A percentile compares a stretch with the other conserved stretches of the same genome.
phyloP scores from a whole-genome alignment of 139 green algal genomes.

The Closterium sp. region DNA sequence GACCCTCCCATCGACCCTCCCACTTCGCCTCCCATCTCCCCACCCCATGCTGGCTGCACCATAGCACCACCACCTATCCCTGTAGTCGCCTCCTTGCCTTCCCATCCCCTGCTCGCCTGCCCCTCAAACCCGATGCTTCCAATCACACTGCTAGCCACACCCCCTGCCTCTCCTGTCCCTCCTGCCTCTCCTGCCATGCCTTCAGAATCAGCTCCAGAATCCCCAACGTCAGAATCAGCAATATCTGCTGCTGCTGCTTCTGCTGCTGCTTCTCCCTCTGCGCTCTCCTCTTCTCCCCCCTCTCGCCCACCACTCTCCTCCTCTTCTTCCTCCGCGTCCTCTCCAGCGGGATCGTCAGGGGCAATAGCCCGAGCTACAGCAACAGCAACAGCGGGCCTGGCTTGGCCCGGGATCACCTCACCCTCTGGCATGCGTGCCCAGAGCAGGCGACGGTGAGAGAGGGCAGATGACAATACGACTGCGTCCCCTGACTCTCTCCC shows the following conservation, averaged over 20 bases:
- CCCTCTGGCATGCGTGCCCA: not conserved
- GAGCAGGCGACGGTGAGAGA: not conserved
- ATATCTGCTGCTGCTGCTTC: no score
- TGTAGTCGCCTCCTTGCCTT: not conserved
- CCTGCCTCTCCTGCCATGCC: not conserved
- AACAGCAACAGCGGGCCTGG: not conserved
- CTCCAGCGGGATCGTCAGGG: not conserved
- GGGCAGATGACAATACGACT: not conserved
- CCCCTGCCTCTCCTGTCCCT: not conserved
- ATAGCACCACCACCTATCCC: not conserved
- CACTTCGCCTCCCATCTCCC: not conserved
- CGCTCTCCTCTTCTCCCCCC: not conserved
- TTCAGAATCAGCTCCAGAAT: no score
- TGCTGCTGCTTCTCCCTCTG: not conserved
- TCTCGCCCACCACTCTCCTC: not conserved
- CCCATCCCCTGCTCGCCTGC: not conserved
- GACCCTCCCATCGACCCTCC: not conserved
- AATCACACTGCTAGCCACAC: not conserved
- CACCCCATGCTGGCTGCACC: not conserved
- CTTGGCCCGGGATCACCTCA: not conserved
- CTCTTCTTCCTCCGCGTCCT: not conserved
- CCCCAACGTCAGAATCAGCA: no score
- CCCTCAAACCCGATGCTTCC: not conserved
- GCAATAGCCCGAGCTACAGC: not conserved
- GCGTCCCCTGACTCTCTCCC: not conserved